Conservation (phyloP, 441 rosid genomes). For the Dalechampia spathulata region DNA sequence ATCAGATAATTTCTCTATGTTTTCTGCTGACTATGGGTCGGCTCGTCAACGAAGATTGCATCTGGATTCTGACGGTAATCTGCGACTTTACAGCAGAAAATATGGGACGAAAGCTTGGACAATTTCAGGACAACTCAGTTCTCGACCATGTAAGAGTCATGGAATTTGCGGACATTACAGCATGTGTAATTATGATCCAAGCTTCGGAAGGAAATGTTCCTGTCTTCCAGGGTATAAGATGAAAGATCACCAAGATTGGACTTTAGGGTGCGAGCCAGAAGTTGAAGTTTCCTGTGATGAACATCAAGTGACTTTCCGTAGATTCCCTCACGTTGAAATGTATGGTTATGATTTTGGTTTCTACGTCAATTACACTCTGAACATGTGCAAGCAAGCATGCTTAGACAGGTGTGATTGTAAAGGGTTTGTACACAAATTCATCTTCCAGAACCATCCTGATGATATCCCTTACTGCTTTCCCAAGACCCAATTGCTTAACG, state of each 20-base stretch:
- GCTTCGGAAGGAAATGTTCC: slow-evolving; percentile 2
- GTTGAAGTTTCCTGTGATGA: background rate
- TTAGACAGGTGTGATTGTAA: slow-evolving; percentile 13
- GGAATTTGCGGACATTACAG: slow-evolving; percentile 13
- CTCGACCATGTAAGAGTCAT: slow-evolving; percentile 9
- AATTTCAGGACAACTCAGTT: slow-evolving; percentile 9
- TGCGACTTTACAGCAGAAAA: slow-evolving; percentile 24
- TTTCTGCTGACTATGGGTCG: slow-evolving; percentile 6
- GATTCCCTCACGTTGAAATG: slow-evolving; percentile 15
- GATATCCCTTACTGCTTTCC: slow-evolving; percentile 16
- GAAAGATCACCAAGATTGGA: slow-evolving; percentile 1
- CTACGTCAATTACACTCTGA: slow-evolving; percentile 9
- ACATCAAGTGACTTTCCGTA: background rate
- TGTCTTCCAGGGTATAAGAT: slow-evolving; percentile 13
- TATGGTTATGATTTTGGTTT: slow-evolving; percentile 17
- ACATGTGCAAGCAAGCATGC: slow-evolving; percentile 17
- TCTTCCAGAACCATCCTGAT: background rate
- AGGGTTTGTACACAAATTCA: slow-evolving; percentile 13
- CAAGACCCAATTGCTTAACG: slow-evolving; percentile 20
- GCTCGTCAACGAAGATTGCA: slow-evolving; percentile 2
- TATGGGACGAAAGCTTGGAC: background rate
- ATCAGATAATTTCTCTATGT: background rate
- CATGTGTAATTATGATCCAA: background rate
- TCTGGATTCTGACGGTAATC: slow-evolving; percentile 30
- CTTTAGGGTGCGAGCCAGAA: slow-evolving; percentile 6